These are phyloP conservation scores for Cladosporium sp. DNA, from an alignment of 2,329 filamentous ascomycete species.

Conservation along the genomic window DNA sequence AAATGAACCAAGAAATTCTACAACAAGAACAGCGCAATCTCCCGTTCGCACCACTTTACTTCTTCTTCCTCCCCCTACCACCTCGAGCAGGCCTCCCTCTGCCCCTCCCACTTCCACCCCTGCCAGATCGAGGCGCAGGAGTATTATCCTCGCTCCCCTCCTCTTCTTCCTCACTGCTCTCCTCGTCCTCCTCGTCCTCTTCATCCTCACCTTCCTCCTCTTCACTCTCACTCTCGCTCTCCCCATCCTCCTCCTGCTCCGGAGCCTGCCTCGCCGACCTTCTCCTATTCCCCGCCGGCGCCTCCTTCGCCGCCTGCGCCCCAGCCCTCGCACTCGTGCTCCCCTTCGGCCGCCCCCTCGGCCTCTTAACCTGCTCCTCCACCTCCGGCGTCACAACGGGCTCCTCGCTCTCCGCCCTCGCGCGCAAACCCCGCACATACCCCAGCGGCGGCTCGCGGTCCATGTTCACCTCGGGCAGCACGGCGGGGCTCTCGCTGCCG, in stretches of 20 bases:
- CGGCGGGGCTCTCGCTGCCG: constrained; percentile 21
- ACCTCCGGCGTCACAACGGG: constrained; percentile 15
- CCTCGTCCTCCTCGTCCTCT: constrained; percentile 20
- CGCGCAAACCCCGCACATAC: constrained; percentile 29
- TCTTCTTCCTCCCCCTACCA: background rate
- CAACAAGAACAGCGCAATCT: background rate
- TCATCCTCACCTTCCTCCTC: constrained; percentile 20
- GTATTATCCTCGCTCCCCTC: constrained; percentile 18
- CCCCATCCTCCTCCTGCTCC: constrained; percentile 21
- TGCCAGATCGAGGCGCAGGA: constrained; percentile 13
- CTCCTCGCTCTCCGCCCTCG: constrained; percentile 18
- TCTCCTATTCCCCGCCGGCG: constrained; percentile 13
- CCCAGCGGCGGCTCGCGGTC: constrained; percentile 26
- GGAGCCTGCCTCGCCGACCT: constrained; percentile 16
- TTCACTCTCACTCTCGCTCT: constrained; percentile 20
- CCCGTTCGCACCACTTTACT: background rate
- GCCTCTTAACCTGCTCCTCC: constrained; percentile 13
- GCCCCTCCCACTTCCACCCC: background rate
- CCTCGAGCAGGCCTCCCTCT: constrained; percentile 4
- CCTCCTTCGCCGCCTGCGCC: background rate
- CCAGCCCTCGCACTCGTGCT: constrained; percentile 14
- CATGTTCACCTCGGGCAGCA: constrained; percentile 27
- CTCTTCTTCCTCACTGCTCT: constrained; percentile 13
- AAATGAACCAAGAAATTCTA: constrained; percentile 4
- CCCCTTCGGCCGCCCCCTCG: constrained; percentile 12